These are phyloP conservation scores for Kazachstania psychrophila DNA, from an alignment of 805 yeast species.

Conservation along the genomic window DNA sequence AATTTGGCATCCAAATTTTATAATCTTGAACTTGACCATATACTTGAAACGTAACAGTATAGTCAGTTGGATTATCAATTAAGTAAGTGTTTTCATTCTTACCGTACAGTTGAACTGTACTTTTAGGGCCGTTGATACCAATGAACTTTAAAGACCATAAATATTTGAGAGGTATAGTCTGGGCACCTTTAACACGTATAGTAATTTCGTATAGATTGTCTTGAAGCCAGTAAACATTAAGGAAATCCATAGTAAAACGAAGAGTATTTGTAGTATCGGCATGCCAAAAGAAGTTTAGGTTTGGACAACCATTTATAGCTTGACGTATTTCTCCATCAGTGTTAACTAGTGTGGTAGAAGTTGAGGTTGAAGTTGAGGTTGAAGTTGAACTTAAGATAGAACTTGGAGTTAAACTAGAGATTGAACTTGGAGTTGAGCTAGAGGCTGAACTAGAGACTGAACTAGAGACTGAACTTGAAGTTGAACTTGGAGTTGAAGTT, in stretches of 20 bases:
- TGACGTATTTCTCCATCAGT: too few relatives aligned
- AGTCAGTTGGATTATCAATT: conserved; percentile 16
- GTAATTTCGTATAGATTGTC: conserved; percentile 13
- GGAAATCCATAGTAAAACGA: conserved; percentile 11
- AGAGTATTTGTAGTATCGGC: conserved; percentile 5
- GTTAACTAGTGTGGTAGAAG: neutral
- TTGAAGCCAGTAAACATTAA: conserved; percentile 7
- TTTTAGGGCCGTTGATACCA: conserved; percentile 12
- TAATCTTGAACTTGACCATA: conserved; percentile 5
- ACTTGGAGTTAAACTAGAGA: neutral
- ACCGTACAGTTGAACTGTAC: conserved; percentile 12
- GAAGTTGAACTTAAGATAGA: neutral
- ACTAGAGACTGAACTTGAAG: neutral
- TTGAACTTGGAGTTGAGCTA: neutral
- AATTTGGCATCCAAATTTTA: conserved; percentile 15
- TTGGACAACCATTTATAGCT: conserved; percentile 12
- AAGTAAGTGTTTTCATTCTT: conserved; percentile 10
- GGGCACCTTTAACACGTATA: conserved; percentile 13
- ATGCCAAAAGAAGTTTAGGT: conserved; percentile 10
- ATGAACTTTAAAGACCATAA: conserved; percentile 14
- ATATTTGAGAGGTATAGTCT: conserved; percentile 10
- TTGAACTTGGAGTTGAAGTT: neutral
- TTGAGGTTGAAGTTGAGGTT: neutral
- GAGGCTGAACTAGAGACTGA: neutral
- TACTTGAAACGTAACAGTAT: conserved; percentile 13